Evolutionary conservation across 106 monocot genomes (phyloP), one percentile per base, ranked within the genome.

Genomic region (Dioscorea dumetorum): DNA sequence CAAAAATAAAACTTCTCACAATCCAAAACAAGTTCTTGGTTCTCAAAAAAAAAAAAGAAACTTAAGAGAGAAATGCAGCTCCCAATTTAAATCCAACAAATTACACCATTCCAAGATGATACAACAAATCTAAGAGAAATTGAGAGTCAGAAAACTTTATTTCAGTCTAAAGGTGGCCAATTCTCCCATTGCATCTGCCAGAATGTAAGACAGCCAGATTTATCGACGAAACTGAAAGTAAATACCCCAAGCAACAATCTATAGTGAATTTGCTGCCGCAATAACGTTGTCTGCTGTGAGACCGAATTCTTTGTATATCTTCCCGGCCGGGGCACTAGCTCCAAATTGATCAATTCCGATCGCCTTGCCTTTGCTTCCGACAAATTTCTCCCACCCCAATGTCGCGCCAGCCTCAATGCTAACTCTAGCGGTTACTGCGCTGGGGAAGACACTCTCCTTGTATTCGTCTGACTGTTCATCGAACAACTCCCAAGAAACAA

Each of bases 271-370:
- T 22, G 82, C 89, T n/a, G 65, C 19, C 19, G 76, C 77, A 50
- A 89, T 60, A 52, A 89, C 71, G 50, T 75, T 83, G 58, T 89
- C 89, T n/a, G 56, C 77, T 14, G 89, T 74, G 48, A 89, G 70
- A 28, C 89, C 89, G 31, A 79, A 82, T 58, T 89, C 89, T 79
- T 85, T 82, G 69, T 85, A 89, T 63, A 90, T 83, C 53, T 33
- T 83, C 61, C 85, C 82, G 49, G 90, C 90, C 72, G 90, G 90
- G 59, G 90, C 90, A 67, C 90, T 90, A 12, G 90, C 90, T 41
- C 90, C 90, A 61, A 90, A 90, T 59, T 80, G 58, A 48, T 90
- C 83, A 19, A 90, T 90, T 28, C 90, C 85, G 8, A 90, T 90
- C 0, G 90, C 74, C 78, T 83, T 86, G n/a, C 90, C 90, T 53